Base-by-base conservation (phyloP, 2,329 filamentous ascomycete genomes). In the Aspergillus ochraceoroseus region DNA sequence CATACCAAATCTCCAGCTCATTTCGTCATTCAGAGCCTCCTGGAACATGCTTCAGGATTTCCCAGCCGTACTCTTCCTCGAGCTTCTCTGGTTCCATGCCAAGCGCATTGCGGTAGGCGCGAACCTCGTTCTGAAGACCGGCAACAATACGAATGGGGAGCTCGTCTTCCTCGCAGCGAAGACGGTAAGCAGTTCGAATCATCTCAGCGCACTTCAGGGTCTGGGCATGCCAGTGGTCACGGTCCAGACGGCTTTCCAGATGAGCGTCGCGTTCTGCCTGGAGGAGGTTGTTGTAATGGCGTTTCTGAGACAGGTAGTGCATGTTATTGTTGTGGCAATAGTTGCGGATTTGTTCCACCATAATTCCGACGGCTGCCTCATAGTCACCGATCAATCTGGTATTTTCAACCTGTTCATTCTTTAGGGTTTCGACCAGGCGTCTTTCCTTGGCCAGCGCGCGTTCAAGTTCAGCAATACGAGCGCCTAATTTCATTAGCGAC, bases 241-340 rank as follows among this genome's bases (percentile, higher is more conserved):
- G 65, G 41, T 73, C 70, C 7, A 73, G 54, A n/a, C 71, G 67
- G 45, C 68, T 69, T 30, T 68, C 57, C 14, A 73, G 53, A 43
- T 73, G 70, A 4, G 69, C 64, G 45, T 73, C 70, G 28, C 71
- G 71, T 49, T 74, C 71, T 7, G 66, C 66, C 45, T 73, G 70
- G 9, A 74, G 61, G 3, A 74, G 63, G 30, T 70, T 64, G 49
- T 73, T 73, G 55, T 73, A 74, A 48, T 71, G 69, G 28, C 61
- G 63, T 46, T 69, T 69, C 47, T 72, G 68, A 4, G 64, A 56
- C 5, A 72, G 61, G 44, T 65, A 71, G 32, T 70, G 62, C 56
- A 66, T 63, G 43, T 73, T 71, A 52, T 70, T 70, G 54, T 70
- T 70, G 46, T 67, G 67, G 52, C 67, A 70, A 49, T 72, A 73